These are phyloP conservation scores for Ustilago tritici DNA, from an alignment of 1,284 basidiomycete genomes.

Conservation along the genomic window DNA sequence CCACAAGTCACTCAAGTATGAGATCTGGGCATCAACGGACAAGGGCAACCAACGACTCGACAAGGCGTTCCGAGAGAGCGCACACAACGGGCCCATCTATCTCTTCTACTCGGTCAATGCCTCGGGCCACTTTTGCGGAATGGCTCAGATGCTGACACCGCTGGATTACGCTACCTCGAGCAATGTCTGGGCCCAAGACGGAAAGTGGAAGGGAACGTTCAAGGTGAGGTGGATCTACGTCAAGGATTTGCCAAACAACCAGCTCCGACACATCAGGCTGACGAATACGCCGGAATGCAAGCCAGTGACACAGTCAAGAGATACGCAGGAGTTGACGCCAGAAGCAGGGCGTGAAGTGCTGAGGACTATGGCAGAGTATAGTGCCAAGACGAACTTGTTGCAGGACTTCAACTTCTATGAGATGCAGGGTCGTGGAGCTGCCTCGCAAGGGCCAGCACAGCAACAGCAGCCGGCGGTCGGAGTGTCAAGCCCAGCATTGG, in stretches of 20 bases:
- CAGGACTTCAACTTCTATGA: constrained; percentile 61
- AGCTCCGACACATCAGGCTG: constrained; percentile 63
- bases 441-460: background rate
- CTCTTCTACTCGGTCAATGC: constrained; percentile 69
- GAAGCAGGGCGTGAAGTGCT: constrained; percentile 59
- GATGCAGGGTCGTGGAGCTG: constrained; percentile 37
- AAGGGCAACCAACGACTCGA: constrained; percentile 68
- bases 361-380: constrained; percentile 59
- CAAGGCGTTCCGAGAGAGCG: constrained; percentile 53
- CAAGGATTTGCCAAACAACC: constrained; percentile 66
- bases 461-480: constrained; percentile 1
- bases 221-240: constrained; percentile 68
- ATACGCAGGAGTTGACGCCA: constrained; percentile 66
- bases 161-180: constrained; percentile 63
- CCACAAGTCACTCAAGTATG: constrained; percentile 64
- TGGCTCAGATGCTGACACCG: constrained; percentile 67
- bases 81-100: constrained; percentile 58
- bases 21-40: constrained; percentile 69
- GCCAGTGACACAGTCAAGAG: constrained; percentile 66
- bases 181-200: constrained; percentile 68
- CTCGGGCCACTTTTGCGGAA: constrained; percentile 67
- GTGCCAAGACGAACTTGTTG: constrained; percentile 52
- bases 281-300: constrained; percentile 64
- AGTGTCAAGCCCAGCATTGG: constrained; percentile 21
- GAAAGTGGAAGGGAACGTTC: constrained; percentile 69